Conservation (phyloP, 2,329 filamentous ascomycete species). For the Xylariaceae sp. region DNA sequence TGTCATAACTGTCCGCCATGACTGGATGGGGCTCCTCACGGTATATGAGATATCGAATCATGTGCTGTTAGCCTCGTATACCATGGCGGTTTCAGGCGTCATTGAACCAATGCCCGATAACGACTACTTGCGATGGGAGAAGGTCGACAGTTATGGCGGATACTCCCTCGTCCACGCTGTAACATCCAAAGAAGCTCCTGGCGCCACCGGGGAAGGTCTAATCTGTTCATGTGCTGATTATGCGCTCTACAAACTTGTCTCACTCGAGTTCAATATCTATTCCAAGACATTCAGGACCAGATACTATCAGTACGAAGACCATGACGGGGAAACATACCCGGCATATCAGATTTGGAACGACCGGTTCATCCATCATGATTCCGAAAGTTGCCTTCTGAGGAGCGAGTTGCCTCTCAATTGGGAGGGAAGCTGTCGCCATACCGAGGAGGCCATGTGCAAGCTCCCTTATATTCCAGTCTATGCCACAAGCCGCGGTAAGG, state of each 20-base stretch:
- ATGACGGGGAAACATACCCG: constrained; percentile 10
- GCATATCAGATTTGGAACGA: constrained; percentile 22
- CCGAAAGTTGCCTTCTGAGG: too few relatives aligned
- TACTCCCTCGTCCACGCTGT: constrained; percentile 16
- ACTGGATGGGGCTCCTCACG: constrained; percentile 11
- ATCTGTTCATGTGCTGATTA: too few relatives aligned
- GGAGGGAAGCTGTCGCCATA: too few relatives aligned
- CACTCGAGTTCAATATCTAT: constrained; percentile 21
- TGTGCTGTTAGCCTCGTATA: constrained; percentile 14
- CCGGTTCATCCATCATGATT: too few relatives aligned
- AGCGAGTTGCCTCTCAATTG: too few relatives aligned
- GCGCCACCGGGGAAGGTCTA: too few relatives aligned
- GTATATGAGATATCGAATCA: constrained; percentile 19
- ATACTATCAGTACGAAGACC: constrained; percentile 19
- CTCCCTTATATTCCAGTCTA: too few relatives aligned
- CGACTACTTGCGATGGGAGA: constrained; percentile 20
- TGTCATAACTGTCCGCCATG: constrained; percentile 15
- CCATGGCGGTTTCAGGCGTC: too few relatives aligned
- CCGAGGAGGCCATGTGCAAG: too few relatives aligned
- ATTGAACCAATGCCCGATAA: too few relatives aligned
- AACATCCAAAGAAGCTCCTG: too few relatives aligned
- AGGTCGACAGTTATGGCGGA: constrained; percentile 22
- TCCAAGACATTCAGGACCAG: constrained; percentile 20
- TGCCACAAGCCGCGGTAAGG: too few relatives aligned
- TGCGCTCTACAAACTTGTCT: background rate